Evolutionary conservation across 2,329 filamentous ascomycete species (phyloP).

Genomic region (Eutypella sp.): DNA sequence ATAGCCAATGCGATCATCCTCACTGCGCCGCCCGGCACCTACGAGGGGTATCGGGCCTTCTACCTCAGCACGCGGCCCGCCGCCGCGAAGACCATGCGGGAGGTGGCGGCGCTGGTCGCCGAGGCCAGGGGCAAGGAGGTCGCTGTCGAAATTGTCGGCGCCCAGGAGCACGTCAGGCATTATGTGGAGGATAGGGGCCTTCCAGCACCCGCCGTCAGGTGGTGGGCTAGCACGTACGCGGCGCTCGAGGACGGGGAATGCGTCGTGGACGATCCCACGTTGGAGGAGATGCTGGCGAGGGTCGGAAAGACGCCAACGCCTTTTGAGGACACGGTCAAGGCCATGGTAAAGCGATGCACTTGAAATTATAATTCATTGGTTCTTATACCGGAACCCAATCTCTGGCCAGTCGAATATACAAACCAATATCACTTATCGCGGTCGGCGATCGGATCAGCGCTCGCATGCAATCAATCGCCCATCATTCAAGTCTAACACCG

Average conservation of each 20-base stretch:
- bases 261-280: slow-evolving; percentile 24
- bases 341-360: slow-evolving; percentile 16
- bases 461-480: no score
- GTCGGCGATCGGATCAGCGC: no score
- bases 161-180: slow-evolving; percentile 17
- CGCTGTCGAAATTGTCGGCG: slow-evolving; percentile 16
- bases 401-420: no score
- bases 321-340: slow-evolving; percentile 20
- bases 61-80: slow-evolving; percentile 21
- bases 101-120: slow-evolving; percentile 20
- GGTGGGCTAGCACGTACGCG: slow-evolving; percentile 26
- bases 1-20: slow-evolving; percentile 23
- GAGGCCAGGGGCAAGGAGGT: slow-evolving; percentile 16
- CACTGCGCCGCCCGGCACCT: slow-evolving; percentile 7
- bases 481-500: no score
- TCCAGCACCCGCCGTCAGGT: slow-evolving; percentile 18
- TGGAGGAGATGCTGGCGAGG: slow-evolving; percentile 32
- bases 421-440: no score
- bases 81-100: slow-evolving; percentile 15
- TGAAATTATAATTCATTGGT: no score
- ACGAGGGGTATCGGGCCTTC: slow-evolving; percentile 11
- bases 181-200: slow-evolving; percentile 18
- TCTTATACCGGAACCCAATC: no score
- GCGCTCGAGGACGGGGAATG: slow-evolving; percentile 24
- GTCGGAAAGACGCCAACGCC: slow-evolving; percentile 19